A percentile compares a stretch with the other conserved stretches of the same genome.
Conservation (phyloP, 176 grass and related monocot genomes). For the Stipa capillata region DNA sequence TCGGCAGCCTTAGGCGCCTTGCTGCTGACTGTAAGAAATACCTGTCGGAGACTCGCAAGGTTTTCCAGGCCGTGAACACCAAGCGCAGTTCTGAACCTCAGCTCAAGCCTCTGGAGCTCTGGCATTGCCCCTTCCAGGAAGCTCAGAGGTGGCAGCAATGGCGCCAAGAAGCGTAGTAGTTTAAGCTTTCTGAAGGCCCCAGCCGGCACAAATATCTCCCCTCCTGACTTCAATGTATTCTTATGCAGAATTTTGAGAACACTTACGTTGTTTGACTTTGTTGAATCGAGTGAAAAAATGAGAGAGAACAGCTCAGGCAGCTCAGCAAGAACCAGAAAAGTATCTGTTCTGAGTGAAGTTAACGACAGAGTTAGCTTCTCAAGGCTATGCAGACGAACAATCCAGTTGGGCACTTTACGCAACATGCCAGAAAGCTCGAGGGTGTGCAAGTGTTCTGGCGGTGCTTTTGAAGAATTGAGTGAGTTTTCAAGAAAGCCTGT, state of each 20-base stretch:
- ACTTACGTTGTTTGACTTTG: not conserved
- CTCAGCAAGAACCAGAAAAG: not conserved
- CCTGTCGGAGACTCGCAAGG: not conserved
- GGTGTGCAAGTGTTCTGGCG: not conserved
- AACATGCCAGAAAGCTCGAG: slow-evolving; percentile 2
- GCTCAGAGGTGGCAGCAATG: not conserved
- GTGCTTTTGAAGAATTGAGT: not conserved
- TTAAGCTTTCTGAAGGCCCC: slow-evolving; percentile 8
- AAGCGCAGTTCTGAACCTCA: not conserved
- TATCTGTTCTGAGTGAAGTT: not conserved
- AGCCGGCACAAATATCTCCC: not conserved
- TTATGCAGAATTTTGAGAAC: not conserved
- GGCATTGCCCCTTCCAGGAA: slow-evolving; percentile 12
- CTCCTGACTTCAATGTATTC: not conserved
- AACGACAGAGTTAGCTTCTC: slow-evolving; percentile 12
- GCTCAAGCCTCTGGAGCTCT: slow-evolving; percentile 9
- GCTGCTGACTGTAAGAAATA: not conserved
- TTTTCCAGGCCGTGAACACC: slow-evolving; percentile 15
- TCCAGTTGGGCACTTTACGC: not conserved
- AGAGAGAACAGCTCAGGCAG: slow-evolving; percentile 11
- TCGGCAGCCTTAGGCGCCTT: not conserved
- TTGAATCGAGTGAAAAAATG: not conserved
- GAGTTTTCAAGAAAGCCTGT: not conserved
- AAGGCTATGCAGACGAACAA: not conserved
- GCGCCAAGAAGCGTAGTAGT: not conserved